Evolutionary conservation across 225 moss, liverwort and hornwort genomes (phyloP).

Genomic region (Marchantia paleacea): DNA sequence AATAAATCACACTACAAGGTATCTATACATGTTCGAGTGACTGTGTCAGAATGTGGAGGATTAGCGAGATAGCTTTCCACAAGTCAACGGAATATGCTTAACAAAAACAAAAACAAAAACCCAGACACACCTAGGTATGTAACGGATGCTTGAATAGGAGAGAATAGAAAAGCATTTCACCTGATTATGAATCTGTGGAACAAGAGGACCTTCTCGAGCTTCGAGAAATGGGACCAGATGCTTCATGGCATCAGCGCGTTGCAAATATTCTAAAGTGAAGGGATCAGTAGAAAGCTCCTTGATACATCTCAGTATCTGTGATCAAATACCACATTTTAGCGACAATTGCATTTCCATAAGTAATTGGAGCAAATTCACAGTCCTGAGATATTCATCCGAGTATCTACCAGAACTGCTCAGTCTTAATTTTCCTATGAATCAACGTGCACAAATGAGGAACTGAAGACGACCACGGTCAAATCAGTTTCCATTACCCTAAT

Average conservation of each 20-base stretch:
- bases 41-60: too few relatives aligned
- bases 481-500: too few relatives aligned
- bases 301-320: constrained; percentile 83
- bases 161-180: constrained; percentile 24
- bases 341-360: neutral
- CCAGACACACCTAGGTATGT: too few relatives aligned
- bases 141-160: neutral
- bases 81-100: too few relatives aligned
- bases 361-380: neutral
- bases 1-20: neutral
- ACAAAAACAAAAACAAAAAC: too few relatives aligned
- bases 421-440: neutral
- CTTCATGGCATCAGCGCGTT: constrained; percentile 98
- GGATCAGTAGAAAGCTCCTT: constrained; percentile 90
- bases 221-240: constrained; percentile 91
- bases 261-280: constrained; percentile 75
- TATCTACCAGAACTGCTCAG: neutral
- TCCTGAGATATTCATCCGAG: neutral
- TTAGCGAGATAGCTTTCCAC: too few relatives aligned
- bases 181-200: constrained; percentile 80
- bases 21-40: too few relatives aligned
- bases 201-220: constrained; percentile 63
- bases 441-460: neutral
- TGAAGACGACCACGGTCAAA: neutral
- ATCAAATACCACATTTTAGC: neutral